Evolutionary conservation across 768 basidiomycete genomes (phyloP), one percentile per base, ranked within the genome.

Genomic region (Xanthoconium purpureum): DNA sequence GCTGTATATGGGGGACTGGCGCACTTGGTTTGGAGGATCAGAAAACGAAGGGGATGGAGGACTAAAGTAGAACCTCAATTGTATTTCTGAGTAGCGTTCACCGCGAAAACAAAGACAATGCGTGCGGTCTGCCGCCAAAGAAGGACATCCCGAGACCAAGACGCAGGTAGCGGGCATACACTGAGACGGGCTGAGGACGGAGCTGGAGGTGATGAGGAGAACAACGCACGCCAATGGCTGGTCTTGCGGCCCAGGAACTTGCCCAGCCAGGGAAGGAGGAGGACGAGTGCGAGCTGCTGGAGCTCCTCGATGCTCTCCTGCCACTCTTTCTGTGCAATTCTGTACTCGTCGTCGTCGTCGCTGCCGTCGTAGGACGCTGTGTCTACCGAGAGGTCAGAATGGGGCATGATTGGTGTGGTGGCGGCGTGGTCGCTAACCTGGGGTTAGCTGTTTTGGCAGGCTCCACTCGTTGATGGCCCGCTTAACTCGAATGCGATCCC

Each of bases 301-400:
- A 97, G 79, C 69, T 97, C 93, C 57, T 85, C 75, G 48, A 96
- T 66, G 65, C 88, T 91, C 71, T 97, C 94, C 65, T 94, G 88
- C 94, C 94, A 96, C 75, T 97, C 94, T 68, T 88, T 81, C 71
- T 94, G 89, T 3, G 90, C 89, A 46, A 88, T 76, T 39, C 78
- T 82, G 63, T 83, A 84, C 64, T 93, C 90, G 55, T 89, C 88
- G 60, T 87, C 85, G 37, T 71, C 67, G 69, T 85, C 88, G 60
- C 84, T 82, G 30, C 63, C 4, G 69, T 85, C 84, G 68, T 82
- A 83, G 35, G 81, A 84, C 18, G 55, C 57, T 42, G 81, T 71
- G 73, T 89, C 88, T 55, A 87, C 66, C 35, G 87, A 90, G 60
- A 71, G 69, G 58, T 80, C 74, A 32, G 87, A 90, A 40, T 62